Conservation (phyloP, 495 filamentous ascomycete genomes). For the Aspergillus sclerotiicarbonarius region DNA sequence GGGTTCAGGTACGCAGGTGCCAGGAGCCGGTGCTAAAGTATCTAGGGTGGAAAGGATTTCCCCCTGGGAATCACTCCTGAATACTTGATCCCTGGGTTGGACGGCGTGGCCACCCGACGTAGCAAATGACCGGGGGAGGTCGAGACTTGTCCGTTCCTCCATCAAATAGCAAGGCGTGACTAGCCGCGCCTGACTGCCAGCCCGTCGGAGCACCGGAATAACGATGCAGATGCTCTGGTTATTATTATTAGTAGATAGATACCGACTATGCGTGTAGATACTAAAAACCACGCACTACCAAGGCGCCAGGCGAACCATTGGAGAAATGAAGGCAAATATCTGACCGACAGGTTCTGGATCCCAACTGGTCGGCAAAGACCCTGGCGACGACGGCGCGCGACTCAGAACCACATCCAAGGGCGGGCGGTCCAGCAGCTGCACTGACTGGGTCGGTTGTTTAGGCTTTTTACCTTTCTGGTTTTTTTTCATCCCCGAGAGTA, state of each 20-base stretch:
- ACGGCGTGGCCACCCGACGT: constrained; percentile 5
- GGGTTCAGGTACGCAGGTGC: too few relatives aligned
- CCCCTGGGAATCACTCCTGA: neutral
- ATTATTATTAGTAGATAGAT: too few relatives aligned
- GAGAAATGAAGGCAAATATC: neutral
- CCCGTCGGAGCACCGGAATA: constrained; percentile 5
- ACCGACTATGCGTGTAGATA: too few relatives aligned
- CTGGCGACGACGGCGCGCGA: neutral
- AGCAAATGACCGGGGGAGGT: constrained; percentile 3
- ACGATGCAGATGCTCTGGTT: neutral
- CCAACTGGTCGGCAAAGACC: neutral
- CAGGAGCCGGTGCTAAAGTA: neutral
- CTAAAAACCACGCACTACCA: neutral
- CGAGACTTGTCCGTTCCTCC: neutral
- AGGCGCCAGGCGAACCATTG: neutral
- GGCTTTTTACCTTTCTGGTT: neutral
- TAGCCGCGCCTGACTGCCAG: constrained; percentile 8
- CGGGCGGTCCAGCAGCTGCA: neutral
- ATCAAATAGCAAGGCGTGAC: constrained; percentile 3
- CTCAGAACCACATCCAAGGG: neutral
- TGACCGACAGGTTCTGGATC: neutral
- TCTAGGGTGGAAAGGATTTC: neutral
- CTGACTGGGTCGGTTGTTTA: neutral
- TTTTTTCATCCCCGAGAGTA: neutral
- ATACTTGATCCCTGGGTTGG: neutral